Base-by-base conservation (phyloP, 2,329 filamentous ascomycete genomes). In the Cyanodermella asteris region DNA sequence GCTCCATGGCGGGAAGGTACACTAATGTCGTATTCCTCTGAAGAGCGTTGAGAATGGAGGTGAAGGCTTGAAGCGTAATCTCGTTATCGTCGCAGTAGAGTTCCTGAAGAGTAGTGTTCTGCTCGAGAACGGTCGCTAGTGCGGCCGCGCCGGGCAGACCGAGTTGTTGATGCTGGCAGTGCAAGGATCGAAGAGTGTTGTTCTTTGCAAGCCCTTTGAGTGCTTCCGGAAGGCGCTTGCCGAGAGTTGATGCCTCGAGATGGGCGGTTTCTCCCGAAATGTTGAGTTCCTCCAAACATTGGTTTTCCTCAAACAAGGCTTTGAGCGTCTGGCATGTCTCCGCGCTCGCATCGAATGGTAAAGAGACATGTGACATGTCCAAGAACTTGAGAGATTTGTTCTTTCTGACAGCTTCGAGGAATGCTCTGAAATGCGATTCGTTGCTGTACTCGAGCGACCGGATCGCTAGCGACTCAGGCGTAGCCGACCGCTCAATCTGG, bases 1-100 rank as follows among this genome's bases (percentile, higher is more conserved):
- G 55, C 18, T 61, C 54, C 63, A 76, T 71, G 7, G 48, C 50
- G 5, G 72, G 69, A 17, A 77, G 54, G 35, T 60, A 61, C 9
- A 73, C 41, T 2, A 77, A 43, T 0, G 61, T 63, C 3, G 56
- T 60, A 37, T 78, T 78, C 20, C 58, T 60, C 30, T 70, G 59
- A n/a, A 77, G 46, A 11, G 68, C 60, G 37, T 76, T 72, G 24
- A 77, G 65, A 5, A 75, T 49, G 25, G 70, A 66, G 0, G 68
- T 74, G 34, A 74, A 70, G 2, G 67, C 70, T 34, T 71, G 65
- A n/a, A 75, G 52, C 22, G 68, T 69, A 28, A 75, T 72, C 27
- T 68, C 65, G 38, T 78, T 78, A 42, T 72, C 67, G 32, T 72
- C 70, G 42, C 72, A 77, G 36, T 74, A 58, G 5, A 78, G 54